Evolutionary conservation across 2,329 filamentous ascomycete species (phyloP).

Genomic region (Macrophomina phaseolina): DNA sequence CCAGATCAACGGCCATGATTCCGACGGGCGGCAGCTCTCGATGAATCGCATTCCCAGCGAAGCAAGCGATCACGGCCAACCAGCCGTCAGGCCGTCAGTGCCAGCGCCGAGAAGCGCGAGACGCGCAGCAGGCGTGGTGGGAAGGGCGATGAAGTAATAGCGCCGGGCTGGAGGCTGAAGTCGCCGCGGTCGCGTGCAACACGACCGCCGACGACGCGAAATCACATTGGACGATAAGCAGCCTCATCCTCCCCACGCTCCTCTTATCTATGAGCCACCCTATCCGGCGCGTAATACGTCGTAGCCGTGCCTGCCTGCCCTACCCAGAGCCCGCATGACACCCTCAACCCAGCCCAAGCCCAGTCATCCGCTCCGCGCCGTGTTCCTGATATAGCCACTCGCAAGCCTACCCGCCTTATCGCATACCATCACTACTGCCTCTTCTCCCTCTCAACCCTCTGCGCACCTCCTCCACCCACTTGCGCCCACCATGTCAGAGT

Average conservation of each 20-base stretch:
- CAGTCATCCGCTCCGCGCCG: slow-evolving; percentile 10
- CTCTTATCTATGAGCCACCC: not conserved
- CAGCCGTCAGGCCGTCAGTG: not conserved
- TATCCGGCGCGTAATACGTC: slow-evolving; percentile 6
- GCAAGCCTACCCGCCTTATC: not conserved
- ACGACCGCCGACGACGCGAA: not conserved
- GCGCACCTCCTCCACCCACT: not conserved
- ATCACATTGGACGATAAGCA: not conserved
- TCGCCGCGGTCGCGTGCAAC: not conserved
- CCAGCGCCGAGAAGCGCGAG: not conserved
- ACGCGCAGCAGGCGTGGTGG: not conserved
- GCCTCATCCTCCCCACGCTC: slow-evolving; percentile 1
- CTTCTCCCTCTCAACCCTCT: not conserved
- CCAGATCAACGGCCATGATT: not conserved
- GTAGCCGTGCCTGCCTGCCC: not conserved
- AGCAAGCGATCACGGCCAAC: not conserved
- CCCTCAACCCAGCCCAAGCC: not conserved
- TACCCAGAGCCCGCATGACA: not conserved
- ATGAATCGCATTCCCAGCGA: not conserved
- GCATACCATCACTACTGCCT: not conserved
- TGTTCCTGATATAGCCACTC: slow-evolving; percentile 18
- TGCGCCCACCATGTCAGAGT: slow-evolving; percentile 18
- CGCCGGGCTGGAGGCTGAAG: not conserved
- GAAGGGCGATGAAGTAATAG: not conserved
- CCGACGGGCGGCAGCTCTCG: not conserved